Base-by-base conservation (phyloP, 192 early-diverging fungal genomes). In the Powellomyces hirtus region DNA sequence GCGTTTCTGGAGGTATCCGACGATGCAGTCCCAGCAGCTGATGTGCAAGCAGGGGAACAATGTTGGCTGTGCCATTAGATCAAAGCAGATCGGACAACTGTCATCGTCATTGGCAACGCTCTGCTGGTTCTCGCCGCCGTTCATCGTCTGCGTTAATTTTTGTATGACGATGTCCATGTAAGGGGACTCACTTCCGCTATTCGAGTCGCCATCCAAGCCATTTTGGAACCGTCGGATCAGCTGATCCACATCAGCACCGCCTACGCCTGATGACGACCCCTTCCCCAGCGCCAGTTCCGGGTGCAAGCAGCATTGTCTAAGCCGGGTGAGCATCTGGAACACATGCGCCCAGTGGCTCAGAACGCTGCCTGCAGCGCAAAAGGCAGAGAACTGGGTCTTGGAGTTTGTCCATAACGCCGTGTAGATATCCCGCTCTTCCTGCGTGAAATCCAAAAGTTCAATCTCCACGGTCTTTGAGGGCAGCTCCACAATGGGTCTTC, bases 401-500 rank as follows among this genome's bases (percentile, higher is more conserved):
- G 44, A 31, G 20, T 38, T 40, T 27, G 38, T 59, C 11, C 20
- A 45, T 1, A 69, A 42, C 4, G 67, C 67, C 2, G 34, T 33
- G 53, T 78, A 78, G 36, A 78, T 63, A 20, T 76, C 74, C 5
- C 62, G 62, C 68, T 78, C 77, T 30, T 63, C 74, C 20, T 52
- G 3, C 1, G 59, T 45, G 70, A 79, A 78, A 45, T 68, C 64
- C 24, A 79, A 56, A 31, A 64, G 66, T 22, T 62, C 31, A 1
- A 40, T 78, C 13, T 67, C 61, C 10, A 76, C 59, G 11, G 42
- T 59, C 45, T 79, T 88, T 11, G 83, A 72, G 2, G 93, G 94
- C 55, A 97, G 60, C 58, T 79, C 70, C 6, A 97, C 79, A 46
- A 97, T 89, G 4, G 84, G 82, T 36, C 86, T 80, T 1, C 92